Evolutionary conservation across 306 rosid species (phyloP).

Genomic region (Dryas drummondii): DNA sequence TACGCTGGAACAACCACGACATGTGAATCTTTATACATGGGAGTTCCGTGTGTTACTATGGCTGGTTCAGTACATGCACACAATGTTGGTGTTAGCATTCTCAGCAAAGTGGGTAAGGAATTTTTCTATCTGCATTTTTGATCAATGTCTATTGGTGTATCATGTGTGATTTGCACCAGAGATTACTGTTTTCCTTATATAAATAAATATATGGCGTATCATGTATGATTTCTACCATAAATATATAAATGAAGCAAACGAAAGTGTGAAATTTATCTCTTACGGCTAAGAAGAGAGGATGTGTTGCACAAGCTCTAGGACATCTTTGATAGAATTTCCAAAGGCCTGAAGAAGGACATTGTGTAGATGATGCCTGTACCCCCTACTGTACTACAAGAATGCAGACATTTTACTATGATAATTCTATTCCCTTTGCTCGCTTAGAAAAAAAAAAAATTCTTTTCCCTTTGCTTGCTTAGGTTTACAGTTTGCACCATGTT

Average conservation of each 20-base stretch:
- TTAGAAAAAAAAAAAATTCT: background rate
- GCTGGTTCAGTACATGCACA: slow-evolving; percentile 97
- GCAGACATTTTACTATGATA: background rate
- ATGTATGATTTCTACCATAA: background rate
- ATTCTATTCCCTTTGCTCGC: too few relatives aligned
- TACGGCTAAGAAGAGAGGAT: background rate
- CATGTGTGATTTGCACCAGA: slow-evolving; percentile 5
- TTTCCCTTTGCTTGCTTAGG: background rate
- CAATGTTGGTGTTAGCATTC: slow-evolving; percentile 98
- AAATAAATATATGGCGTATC: background rate
- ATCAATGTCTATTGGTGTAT: slow-evolving; percentile 2
- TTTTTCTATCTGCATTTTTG: slow-evolving; percentile 9
- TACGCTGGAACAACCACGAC: slow-evolving; percentile 99
- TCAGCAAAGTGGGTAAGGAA: slow-evolving; percentile 84
- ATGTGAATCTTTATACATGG: slow-evolving; percentile 97
- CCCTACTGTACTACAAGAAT: background rate
- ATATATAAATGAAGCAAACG: background rate
- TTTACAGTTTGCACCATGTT: too few relatives aligned
- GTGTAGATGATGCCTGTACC: background rate
- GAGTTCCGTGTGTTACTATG: slow-evolving; percentile 98
- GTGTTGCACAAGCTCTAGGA: background rate
- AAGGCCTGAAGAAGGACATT: background rate
- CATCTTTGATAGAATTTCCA: background rate
- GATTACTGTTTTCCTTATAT: background rate
- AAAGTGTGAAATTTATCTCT: background rate